Percentiles rank a stretch among this genome's conserved stretches.
Evolutionary conservation across 345 rosid genomes (phyloP).

Genomic region (Hibiscus tridactylites): DNA sequence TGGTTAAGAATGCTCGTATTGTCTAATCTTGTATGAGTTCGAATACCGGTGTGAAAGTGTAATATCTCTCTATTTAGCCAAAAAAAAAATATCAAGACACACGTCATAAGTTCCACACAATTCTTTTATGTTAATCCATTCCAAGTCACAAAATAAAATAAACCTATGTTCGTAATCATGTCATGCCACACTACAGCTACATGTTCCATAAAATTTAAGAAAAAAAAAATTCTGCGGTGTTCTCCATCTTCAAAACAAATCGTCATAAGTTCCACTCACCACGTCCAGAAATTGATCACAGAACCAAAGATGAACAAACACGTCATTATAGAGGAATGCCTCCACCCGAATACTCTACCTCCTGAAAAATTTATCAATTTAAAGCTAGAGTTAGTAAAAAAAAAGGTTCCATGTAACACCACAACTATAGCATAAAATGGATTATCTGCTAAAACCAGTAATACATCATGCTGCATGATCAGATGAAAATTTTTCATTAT

Average conservation of each 20-base stretch:
- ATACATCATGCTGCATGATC: not conserved
- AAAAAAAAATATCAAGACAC: too few species aligned
- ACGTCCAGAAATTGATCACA: not conserved
- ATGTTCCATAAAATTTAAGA: not conserved
- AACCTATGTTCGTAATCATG: not conserved
- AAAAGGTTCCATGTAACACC: not conserved
- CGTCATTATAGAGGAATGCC: conserved; percentile 48
- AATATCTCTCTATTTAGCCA: too few species aligned
- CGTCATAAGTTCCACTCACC: not conserved
- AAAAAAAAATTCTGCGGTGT: not conserved
- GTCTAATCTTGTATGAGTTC: too few species aligned
- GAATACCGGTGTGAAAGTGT: too few species aligned
- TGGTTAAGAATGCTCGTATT: too few species aligned
- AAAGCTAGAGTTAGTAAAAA: not conserved
- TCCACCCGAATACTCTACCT: conserved; percentile 87
- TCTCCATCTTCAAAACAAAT: not conserved
- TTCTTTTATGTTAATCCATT: not conserved
- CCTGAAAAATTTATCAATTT: conserved; percentile 41
- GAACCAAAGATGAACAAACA: not conserved
- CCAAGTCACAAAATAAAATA: not conserved
- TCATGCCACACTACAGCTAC: not conserved
- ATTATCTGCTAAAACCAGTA: not conserved
- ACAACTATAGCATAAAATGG: too few species aligned
- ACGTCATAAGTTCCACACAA: too few species aligned
- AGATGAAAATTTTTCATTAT: not conserved